phyloP scores from a whole-genome alignment of 2,329 filamentous ascomycete species.

The Exophiala sp. region DNA sequence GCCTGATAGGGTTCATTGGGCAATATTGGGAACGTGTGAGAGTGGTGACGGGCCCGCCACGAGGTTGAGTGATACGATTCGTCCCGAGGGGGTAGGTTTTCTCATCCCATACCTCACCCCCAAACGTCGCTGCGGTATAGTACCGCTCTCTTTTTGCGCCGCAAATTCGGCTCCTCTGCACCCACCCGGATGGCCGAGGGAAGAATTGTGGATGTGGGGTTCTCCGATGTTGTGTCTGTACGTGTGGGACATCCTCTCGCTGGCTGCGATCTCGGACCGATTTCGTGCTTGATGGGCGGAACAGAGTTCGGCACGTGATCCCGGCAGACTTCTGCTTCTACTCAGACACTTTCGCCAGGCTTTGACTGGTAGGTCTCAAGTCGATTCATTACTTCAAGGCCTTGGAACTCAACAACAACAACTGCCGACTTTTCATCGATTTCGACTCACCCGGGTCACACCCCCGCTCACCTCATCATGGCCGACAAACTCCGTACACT shows the following conservation, averaged over 20 bases:
- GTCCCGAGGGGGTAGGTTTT: neutral
- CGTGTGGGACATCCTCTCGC: neutral
- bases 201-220: neutral
- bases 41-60: neutral
- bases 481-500: slow-evolving; percentile 97
- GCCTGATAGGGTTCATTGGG: slow-evolving; percentile 20
- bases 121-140: too few relatives aligned
- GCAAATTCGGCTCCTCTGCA: neutral
- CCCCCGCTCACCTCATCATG: slow-evolving; percentile 39
- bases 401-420: too few relatives aligned
- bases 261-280: neutral
- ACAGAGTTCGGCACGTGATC: neutral
- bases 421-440: too few relatives aligned
- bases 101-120: too few relatives aligned
- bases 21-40: neutral
- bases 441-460: too few relatives aligned
- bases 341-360: too few relatives aligned
- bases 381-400: too few relatives aligned
- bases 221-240: neutral
- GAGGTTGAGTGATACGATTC: neutral
- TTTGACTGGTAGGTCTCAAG: too few relatives aligned
- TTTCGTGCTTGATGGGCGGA: neutral
- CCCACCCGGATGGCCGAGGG: neutral
- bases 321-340: too few relatives aligned
- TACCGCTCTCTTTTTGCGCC: neutral